These are phyloP conservation scores for Hypoxylon sp. DNA, from an alignment of 2,329 filamentous ascomycete genomes.

Conservation along the genomic window DNA sequence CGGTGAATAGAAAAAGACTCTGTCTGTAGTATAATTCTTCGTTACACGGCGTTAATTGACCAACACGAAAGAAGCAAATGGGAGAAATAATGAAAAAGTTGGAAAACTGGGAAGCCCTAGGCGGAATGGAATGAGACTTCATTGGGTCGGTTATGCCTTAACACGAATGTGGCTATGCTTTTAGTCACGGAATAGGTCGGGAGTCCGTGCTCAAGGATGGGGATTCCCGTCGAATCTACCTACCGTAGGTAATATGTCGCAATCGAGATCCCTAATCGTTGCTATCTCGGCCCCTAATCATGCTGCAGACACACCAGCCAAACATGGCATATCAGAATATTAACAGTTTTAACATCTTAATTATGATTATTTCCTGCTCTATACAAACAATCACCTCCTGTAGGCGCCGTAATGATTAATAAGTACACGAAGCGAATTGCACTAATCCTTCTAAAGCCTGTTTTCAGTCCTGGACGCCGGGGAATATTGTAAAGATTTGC, in stretches of 20 bases:
- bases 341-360: neutral
- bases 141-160: conserved; percentile 17
- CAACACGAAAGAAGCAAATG: neutral
- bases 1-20: no score
- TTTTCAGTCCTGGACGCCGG: conserved; percentile 2
- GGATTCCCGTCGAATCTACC: neutral
- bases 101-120: conserved; percentile 39
- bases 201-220: neutral
- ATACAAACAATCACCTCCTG: neutral
- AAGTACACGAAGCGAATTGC: conserved; percentile 6
- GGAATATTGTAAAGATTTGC: conserved; percentile 6
- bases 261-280: conserved; percentile 3
- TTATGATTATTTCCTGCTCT: conserved; percentile 1
- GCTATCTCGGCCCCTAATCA: neutral
- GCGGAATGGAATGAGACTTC: neutral
- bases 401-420: conserved; percentile 4
- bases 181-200: neutral
- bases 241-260: neutral
- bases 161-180: conserved; percentile 21
- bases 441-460: conserved; percentile 7
- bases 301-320: no score
- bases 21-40: neutral
- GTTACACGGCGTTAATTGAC: conserved; percentile 12
- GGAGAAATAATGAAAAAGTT: conserved; percentile 14
- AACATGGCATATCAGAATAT: neutral